Evolutionary conservation across 345 rosid species (phyloP).

Genomic region (Populus tremula): DNA sequence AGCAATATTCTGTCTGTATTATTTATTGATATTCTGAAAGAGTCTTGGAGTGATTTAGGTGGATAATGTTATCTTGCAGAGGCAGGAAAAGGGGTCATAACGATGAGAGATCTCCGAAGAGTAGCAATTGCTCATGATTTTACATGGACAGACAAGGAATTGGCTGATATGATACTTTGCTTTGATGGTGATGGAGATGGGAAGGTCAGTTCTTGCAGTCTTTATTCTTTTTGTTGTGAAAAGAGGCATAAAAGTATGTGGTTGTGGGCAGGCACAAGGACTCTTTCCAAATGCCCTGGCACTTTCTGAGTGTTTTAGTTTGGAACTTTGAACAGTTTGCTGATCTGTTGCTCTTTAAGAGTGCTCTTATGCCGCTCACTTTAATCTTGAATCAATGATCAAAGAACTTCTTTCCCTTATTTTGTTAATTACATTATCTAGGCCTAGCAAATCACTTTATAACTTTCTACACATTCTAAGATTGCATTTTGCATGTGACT

Average conservation of each 20-base stretch:
- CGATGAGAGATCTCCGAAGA: slow-evolving; percentile 46
- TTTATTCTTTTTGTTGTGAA: not conserved
- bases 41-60: slow-evolving; percentile 3
- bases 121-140: slow-evolving; percentile 67
- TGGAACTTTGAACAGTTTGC: too few species aligned
- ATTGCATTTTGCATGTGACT: not conserved
- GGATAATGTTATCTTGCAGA: slow-evolving; percentile 39
- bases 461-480: not conserved
- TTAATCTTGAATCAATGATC: not conserved
- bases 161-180: slow-evolving; percentile 68
- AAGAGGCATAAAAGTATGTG: too few species aligned
- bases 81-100: slow-evolving; percentile 59
- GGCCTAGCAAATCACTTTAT: not conserved
- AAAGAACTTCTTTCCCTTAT: not conserved
- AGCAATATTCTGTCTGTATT: not conserved
- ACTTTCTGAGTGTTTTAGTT: too few species aligned
- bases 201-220: slow-evolving; percentile 44
- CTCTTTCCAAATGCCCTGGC: not conserved
- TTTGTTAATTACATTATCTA: not conserved
- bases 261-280: too few species aligned
- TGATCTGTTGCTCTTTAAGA: too few species aligned
- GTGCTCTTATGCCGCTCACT: not conserved
- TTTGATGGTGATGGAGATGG: slow-evolving; percentile 67
- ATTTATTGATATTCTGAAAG: not conserved
- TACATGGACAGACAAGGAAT: slow-evolving; percentile 64